phyloP scores from a whole-genome alignment of 2,329 filamentous ascomycete species.

The Truncatella angustata region DNA sequence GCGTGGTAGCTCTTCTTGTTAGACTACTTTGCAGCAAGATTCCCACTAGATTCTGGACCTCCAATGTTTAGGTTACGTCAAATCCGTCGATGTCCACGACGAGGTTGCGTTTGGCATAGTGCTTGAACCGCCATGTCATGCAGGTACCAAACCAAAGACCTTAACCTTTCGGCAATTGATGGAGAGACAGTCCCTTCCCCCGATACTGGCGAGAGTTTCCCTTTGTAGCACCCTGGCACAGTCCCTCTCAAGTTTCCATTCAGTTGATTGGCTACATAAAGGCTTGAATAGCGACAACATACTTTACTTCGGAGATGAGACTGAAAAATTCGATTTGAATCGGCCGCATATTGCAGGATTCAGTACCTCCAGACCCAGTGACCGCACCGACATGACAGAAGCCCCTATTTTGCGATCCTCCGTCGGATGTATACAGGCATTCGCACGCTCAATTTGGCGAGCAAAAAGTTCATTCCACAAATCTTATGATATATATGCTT shows the following conservation, averaged over 20 bases:
- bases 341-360: constrained; percentile 45
- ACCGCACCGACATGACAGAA: constrained; percentile 41
- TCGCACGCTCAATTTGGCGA: constrained; percentile 25
- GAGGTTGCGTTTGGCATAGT: constrained; percentile 9
- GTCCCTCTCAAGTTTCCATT: constrained; percentile 34
- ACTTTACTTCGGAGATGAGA: constrained; percentile 38
- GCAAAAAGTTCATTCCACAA: constrained; percentile 29
- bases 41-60: constrained; percentile 9
- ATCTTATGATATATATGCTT: constrained; percentile 46
- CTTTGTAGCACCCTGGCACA: constrained; percentile 11
- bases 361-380: constrained; percentile 40
- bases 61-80: constrained; percentile 13
- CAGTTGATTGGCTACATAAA: constrained; percentile 54
- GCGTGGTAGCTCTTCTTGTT: constrained; percentile 5
- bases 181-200: constrained; percentile 2
- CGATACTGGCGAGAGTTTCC: constrained; percentile 6
- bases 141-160: neutral
- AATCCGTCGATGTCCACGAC: neutral
- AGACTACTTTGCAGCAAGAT: constrained; percentile 7
- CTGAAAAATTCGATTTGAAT: constrained; percentile 21
- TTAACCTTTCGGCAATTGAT: constrained; percentile 11
- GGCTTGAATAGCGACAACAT: constrained; percentile 48
- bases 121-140: neutral
- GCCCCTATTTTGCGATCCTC: constrained; percentile 33
- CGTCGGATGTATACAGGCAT: constrained; percentile 43